Evolutionary conservation across 1,284 basidiomycete species (phyloP), one percentile per base, ranked within the genome.

Genomic region (Apiotrichum porosum): DNA sequence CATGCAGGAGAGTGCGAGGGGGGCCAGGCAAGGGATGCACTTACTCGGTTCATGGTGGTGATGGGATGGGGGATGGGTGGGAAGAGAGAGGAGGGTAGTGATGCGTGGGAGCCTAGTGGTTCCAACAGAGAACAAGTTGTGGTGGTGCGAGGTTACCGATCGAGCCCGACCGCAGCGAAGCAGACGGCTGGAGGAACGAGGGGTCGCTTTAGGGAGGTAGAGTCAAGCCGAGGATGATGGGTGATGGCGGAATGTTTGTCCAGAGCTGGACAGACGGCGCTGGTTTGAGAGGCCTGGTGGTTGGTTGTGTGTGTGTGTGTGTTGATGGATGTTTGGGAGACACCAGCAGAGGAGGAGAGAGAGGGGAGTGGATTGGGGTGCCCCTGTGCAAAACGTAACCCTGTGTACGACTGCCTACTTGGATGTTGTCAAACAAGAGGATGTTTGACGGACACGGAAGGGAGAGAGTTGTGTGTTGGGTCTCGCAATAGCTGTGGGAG

Each of bases 41-140:
- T 4, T 23, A 47, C 41, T 22, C 49, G 37, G 41, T 46, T 47
- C 40, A 46, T 42, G 39, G 10, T 37, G 41, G 32, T 12, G 36
- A 23, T 37, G 17, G 40, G 22, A 13, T 37, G 21, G 19, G 23
- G 22, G 37, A 24, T 2, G 36, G 30, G 23, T 9, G 37, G 22
- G 32, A 13, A 13, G 24, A 18, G 19, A 9, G 19, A 19, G 23
- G 18, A 21, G 34, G 43, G 19, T 30, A 14, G 44, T 26, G 33
- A 42, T 21, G 9, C 8, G 39, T 23, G 17, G 9, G 17, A 15
- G 24, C 26, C 1, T 2, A n/a, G 35, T 28, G 28, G 30, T 10
- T 31, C n/a, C n/a, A n/a, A 9, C 6, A 19, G 31, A 13, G 10
- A 13, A 17, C 9, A 28, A 14, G 22, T 6, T 17, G 18, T 9